Evolutionary conservation across 768 basidiomycete genomes (phyloP), one percentile per base, ranked within the genome.

Genomic region (Pilatotrama ljubarskyi): DNA sequence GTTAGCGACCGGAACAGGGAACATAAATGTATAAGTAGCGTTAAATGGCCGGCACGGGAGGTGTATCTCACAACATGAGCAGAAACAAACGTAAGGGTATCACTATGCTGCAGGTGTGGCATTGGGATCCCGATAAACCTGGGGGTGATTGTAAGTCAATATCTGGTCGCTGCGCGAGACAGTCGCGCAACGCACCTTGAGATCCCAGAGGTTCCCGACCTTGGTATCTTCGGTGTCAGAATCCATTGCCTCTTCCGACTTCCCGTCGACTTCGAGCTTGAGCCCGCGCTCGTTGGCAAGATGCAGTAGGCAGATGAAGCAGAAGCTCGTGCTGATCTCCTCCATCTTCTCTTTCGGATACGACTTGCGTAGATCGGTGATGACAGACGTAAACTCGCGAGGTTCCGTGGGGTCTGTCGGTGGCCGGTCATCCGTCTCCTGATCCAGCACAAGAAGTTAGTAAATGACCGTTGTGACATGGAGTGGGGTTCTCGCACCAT

Each of bases 261-360:
- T 69, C 59, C 75, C 65, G 67, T 77, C 68, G 46, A 84, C 72
- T 72, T 84, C 90, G 36, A 99, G 82, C 70, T 89, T 90, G 49
- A 98, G 79, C 1, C 96, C 97, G 68, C 93, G 91, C 75, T 98
- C 97, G 71, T 99, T 98, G 17, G 96, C 96, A 43, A 98, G 76
- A 77, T 98, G 97, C 17, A 99, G 77, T 24, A 98, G 78, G 69
- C 97, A 98, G 72, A 98, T 99, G 78, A 98, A 99, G 73, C 96
- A 98, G 85, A 96, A 98, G 64, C 93, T 96, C 15, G 97, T 98
- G 72, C 95, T 97, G 70, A 98, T 97, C 64, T 99, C 97, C 40
- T 90, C 90, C 89, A 98, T 91, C 78, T 96, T 98, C 42, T 98
- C 95, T 59, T 77, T 76, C 0, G 96, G 94, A 73, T 98, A 98